Evolutionary conservation across 805 yeast genomes (phyloP).

Genomic region (Wickerhamomyces mucosus): DNA sequence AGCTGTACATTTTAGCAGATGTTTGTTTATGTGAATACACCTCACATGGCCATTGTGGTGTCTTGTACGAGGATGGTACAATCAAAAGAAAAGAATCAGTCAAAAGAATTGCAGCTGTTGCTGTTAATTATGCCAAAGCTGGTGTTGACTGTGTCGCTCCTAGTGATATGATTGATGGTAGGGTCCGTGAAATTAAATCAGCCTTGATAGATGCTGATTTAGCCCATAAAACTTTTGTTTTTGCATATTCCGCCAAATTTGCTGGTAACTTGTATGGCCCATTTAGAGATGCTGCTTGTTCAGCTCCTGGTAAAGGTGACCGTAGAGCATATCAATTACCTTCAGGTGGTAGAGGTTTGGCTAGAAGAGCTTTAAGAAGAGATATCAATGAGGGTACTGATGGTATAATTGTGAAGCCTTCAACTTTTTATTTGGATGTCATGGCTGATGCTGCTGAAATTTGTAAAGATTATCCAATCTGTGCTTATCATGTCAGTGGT

Average conservation of each 20-base stretch:
- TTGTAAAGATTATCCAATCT: constrained; percentile 77
- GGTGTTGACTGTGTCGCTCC: constrained; percentile 97
- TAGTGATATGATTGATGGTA: constrained; percentile 95
- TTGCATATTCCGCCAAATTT: constrained; percentile 94
- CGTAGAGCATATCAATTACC: constrained; percentile 92
- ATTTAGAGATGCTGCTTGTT: constrained; percentile 95
- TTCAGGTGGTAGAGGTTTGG: constrained; percentile 85
- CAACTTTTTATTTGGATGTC: constrained; percentile 88
- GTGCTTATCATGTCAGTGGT: constrained; percentile 95
- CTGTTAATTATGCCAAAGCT: constrained; percentile 89
- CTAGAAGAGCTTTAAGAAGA: constrained; percentile 80
- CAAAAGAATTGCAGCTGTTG: constrained; percentile 83
- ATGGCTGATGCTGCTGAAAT: constrained; percentile 80
- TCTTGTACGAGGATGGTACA: constrained; percentile 77
- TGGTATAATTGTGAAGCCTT: constrained; percentile 91
- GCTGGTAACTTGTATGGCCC: constrained; percentile 91
- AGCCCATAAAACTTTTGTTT: constrained; percentile 80
- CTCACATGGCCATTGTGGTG: constrained; percentile 96
- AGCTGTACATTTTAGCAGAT: constrained; percentile 81
- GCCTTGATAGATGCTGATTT: constrained; percentile 74
- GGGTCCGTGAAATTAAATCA: constrained; percentile 76
- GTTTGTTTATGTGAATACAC: constrained; percentile 97
- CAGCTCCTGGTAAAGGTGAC: constrained; percentile 84
- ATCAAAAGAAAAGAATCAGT: constrained; percentile 70
- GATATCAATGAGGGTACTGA: constrained; percentile 92